These are phyloP conservation scores for Penicillium coprophilum DNA, from an alignment of 495 filamentous ascomycete genomes.

Conservation along the genomic window DNA sequence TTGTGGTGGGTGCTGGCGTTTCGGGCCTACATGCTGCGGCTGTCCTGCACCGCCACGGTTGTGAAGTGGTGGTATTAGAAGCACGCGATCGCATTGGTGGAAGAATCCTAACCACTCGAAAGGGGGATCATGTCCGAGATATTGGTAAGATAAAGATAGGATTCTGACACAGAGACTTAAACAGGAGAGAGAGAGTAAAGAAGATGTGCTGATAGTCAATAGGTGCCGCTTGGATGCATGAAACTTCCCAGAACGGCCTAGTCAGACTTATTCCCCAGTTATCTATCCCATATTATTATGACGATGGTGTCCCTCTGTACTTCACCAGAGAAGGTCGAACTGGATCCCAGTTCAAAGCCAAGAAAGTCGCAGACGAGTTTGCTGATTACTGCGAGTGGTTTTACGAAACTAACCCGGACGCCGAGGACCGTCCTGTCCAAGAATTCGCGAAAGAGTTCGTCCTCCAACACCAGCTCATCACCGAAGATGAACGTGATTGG, in stretches of 20 bases:
- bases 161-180: background rate
- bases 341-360: conserved; percentile 29
- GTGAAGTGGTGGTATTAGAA: conserved; percentile 27
- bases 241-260: conserved; percentile 28
- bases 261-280: conserved; percentile 26
- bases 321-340: conserved; percentile 26
- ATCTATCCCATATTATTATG: conserved; percentile 27
- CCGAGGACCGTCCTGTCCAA: conserved; percentile 22
- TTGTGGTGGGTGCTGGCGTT: conserved; percentile 28
- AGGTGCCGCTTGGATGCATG: conserved; percentile 32
- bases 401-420: conserved; percentile 27
- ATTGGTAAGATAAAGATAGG: conserved; percentile 18
- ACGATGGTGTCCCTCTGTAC: conserved; percentile 24
- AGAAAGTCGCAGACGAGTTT: conserved; percentile 30
- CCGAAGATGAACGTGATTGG: conserved; percentile 27
- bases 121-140: conserved; percentile 23
- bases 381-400: conserved; percentile 29
- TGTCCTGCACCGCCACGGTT: conserved; percentile 19
- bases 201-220: background rate
- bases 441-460: conserved; percentile 28
- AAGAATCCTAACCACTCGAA: conserved; percentile 23
- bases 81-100: conserved; percentile 32
- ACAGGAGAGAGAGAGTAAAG: background rate
- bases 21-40: conserved; percentile 26
- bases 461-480: conserved; percentile 25